Base-by-base conservation (phyloP, 352 stramenopile genomes). In the Phytophthora quininea region DNA sequence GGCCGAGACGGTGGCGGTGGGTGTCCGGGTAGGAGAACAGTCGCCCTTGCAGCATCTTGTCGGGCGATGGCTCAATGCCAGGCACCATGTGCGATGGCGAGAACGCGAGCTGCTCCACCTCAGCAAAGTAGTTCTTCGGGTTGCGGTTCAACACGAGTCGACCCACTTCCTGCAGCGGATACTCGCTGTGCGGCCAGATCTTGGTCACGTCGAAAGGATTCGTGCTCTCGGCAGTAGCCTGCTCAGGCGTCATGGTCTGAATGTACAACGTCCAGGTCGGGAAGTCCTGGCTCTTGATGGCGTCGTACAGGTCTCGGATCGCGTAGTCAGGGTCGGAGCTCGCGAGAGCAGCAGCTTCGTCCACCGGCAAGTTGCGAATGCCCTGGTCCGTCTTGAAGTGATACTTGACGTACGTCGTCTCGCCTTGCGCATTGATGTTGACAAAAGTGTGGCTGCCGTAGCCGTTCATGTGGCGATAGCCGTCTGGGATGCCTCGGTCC, bases 171-270 rank as follows among this genome's bases (percentile, higher is more conserved):
- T 77, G 67, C 5, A 97, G 79, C 6, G 90, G 90, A 60, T 86
- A 97, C 19, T 89, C 69, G 15, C 64, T 56, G 66, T 97, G 90
- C 37, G 86, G 71, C 90, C 90, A 97, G 43, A 97, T 65, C 67
- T 97, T 97, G 65, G 90, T 97, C 47, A 97, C 76, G 67, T 97
- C 90, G 71, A 97, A 97, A 12, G 90, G 90, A 67, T 97, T 89
- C 49, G 91, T 94, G 45, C 69, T 63, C 24, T 58, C 56, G 12
- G 48, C 53, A 35, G 82, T 55, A 3, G 87, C 84, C 54, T 97
- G 56, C 8, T 76, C 62, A 35, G 88, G 80, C 4, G 79, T 91
- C 90, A 97, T 97, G 38, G 96, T 79, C 73, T 97, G 90, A 12
- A 97, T 68, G 67, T 92, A 95, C 46, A 93, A 56, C 1, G 84